Evolutionary conservation across 2,329 filamentous ascomycete genomes (phyloP).

Genomic region (Cryoendolithus antarcticus): DNA sequence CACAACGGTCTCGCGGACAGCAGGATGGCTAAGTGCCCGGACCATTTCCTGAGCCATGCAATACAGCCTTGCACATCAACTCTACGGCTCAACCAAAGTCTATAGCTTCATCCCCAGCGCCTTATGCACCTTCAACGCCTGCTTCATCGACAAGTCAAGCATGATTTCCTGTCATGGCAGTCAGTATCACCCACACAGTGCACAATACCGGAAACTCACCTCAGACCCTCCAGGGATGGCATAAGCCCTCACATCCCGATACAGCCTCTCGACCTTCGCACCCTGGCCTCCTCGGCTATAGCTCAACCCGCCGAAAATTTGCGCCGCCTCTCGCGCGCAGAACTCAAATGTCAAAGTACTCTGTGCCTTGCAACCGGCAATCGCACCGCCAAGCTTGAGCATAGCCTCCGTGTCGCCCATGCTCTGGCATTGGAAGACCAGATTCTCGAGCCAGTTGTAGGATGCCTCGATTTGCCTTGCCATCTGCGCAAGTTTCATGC

Average conservation of each 20-base stretch:
- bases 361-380: constrained; percentile 88
- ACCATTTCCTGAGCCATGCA: no score
- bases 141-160: constrained; percentile 89
- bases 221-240: constrained; percentile 88
- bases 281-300: constrained; percentile 92
- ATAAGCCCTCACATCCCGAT: constrained; percentile 90
- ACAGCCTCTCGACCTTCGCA: constrained; percentile 86
- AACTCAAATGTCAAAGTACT: constrained; percentile 92
- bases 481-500: constrained; percentile 97
- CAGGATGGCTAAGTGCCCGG: no score
- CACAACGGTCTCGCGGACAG: no score
- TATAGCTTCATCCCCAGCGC: constrained; percentile 93
- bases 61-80: no score
- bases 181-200: constrained; percentile 35
- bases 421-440: constrained; percentile 83
- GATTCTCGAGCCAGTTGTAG: constrained; percentile 93
- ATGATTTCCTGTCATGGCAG: constrained; percentile 60
- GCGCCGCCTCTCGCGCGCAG: constrained; percentile 87
- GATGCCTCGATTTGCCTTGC: constrained; percentile 92
- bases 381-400: constrained; percentile 87
- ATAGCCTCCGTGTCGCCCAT: constrained; percentile 95
- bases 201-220: constrained; percentile 97
- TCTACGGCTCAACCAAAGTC: constrained; percentile 4
- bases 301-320: constrained; percentile 91
- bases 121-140: constrained; percentile 79